Conservation (phyloP, 345 rosid species). For the Salix exigua region DNA sequence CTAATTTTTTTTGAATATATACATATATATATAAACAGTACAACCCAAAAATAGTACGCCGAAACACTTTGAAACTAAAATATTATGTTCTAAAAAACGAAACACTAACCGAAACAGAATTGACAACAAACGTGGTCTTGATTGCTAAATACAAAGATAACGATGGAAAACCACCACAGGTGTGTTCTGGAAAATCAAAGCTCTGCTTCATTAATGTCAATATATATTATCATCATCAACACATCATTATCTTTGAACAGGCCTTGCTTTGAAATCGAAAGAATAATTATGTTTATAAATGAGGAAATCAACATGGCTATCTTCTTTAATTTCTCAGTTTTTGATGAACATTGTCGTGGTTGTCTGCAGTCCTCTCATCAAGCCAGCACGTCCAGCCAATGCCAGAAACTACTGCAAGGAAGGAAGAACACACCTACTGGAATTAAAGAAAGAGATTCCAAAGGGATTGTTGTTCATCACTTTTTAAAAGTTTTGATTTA, state of each 20-base stretch:
- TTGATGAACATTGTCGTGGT: neutral
- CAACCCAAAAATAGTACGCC: rapidly evolving
- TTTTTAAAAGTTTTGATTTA: conserved; percentile 9
- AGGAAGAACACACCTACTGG: neutral
- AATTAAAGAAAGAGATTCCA: conserved; percentile 25
- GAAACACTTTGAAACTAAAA: no score
- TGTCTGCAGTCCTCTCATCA: conserved; percentile 32
- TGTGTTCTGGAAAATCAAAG: neutral
- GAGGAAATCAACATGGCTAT: conserved; percentile 14
- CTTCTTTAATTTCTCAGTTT: neutral
- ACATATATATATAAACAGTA: no score
- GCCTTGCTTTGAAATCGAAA: conserved; percentile 4
- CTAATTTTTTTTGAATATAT: no score
- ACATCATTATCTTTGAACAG: conserved; percentile 15
- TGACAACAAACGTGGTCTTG: neutral
- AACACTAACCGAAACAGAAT: no score
- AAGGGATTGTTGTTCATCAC: conserved; percentile 2
- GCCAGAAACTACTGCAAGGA: conserved; percentile 22
- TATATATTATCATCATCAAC: conserved; percentile 7
- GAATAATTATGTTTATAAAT: conserved; percentile 1
- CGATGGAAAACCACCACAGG: conserved; percentile 7
- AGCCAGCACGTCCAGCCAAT: conserved; percentile 26
- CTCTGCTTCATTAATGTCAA: neutral
- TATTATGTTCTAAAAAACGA: no score
- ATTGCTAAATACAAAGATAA: conserved; percentile 15